A percentile compares a stretch with the other conserved stretches of the same genome.
phyloP scores from a whole-genome alignment of 345 rosid genomes.

The Gossypium longicalyx region DNA sequence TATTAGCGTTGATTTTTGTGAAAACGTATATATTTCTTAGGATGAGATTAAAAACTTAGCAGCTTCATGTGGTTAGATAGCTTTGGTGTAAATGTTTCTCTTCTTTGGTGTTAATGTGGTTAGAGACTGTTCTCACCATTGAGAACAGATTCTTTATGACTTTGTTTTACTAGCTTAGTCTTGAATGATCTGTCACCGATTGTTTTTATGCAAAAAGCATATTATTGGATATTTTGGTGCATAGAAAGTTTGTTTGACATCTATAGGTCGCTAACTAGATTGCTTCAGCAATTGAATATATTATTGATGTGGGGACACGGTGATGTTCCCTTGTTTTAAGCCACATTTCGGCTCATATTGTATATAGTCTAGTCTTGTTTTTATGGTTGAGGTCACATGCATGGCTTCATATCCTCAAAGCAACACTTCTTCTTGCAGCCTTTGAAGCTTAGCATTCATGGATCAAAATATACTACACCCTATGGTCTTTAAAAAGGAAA shows the following conservation, averaged over 20 bases:
- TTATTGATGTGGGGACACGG: background rate
- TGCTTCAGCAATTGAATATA: background rate
- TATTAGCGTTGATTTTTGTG: background rate
- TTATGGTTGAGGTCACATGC: background rate
- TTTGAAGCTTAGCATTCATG: background rate
- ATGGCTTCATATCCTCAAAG: background rate
- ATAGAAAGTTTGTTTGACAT: background rate
- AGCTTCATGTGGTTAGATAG: background rate
- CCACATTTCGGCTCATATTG: background rate
- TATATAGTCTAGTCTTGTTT: background rate
- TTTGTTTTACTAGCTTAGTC: background rate
- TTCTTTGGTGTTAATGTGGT: background rate
- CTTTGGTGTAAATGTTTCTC: background rate
- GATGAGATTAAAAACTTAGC: background rate
- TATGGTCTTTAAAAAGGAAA: background rate
- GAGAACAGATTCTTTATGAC: background rate
- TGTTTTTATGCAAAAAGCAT: background rate
- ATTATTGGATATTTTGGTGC: conserved; percentile 4
- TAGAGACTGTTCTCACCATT: background rate
- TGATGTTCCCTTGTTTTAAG: background rate
- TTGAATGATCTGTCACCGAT: background rate
- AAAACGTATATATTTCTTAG: background rate
- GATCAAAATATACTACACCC: background rate
- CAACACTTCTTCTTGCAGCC: background rate
- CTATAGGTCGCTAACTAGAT: background rate